A percentile compares a stretch with the other conserved stretches of the same genome.
phyloP scores from a whole-genome alignment of 2,329 filamentous ascomycete genomes.

The Colletotrichum sp. region DNA sequence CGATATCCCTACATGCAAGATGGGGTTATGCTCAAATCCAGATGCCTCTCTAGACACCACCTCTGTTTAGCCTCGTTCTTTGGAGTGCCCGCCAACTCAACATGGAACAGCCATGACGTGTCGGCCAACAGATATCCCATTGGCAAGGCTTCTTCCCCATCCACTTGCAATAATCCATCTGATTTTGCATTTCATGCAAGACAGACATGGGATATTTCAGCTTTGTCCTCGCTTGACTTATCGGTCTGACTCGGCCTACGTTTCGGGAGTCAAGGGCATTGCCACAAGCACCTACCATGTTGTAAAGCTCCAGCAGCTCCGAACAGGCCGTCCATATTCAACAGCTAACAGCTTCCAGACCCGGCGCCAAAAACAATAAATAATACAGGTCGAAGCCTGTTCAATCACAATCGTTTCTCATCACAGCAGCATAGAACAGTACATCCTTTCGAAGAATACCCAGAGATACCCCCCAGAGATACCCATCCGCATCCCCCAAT shows the following conservation, averaged over 20 bases:
- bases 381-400: conserved; percentile 11
- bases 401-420: background rate
- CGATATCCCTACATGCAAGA: conserved; percentile 11
- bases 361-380: conserved; percentile 16
- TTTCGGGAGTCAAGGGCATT: conserved; percentile 19
- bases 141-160: conserved; percentile 3
- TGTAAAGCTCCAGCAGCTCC: conserved; percentile 21
- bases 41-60: conserved; percentile 7
- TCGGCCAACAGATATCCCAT: background rate
- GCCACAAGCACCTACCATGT: conserved; percentile 21
- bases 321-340: conserved; percentile 8
- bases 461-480: conserved; percentile 18
- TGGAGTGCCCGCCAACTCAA: conserved; percentile 6
- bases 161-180: conserved; percentile 14
- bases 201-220: conserved; percentile 18
- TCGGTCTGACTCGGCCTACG: conserved; percentile 13
- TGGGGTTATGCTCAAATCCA: conserved; percentile 17
- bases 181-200: conserved; percentile 15
- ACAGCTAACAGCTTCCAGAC: background rate
- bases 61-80: background rate
- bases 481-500: background rate
- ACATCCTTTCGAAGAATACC: conserved; percentile 7
- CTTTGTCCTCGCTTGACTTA: conserved; percentile 19
- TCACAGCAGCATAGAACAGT: conserved; percentile 14
- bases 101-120: conserved; percentile 21